Percentiles rank a stretch among this genome's conserved stretches.
Conservation (phyloP, 1,284 basidiomycete species). For the Trametes pubescens region DNA sequence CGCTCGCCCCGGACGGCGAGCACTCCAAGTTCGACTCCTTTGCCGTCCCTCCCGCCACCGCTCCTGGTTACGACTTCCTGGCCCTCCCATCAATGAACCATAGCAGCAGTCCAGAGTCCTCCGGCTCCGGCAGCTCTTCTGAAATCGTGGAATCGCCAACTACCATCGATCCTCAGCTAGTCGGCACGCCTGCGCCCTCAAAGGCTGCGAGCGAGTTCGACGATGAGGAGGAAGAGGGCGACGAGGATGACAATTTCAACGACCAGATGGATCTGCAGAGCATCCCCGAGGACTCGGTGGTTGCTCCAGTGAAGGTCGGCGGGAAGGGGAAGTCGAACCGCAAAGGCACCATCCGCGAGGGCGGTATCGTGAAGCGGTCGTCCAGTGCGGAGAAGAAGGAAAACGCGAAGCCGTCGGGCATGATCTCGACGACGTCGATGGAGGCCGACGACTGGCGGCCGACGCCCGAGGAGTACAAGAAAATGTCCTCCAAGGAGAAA, state of each 20-base stretch:
- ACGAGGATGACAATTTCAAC: slow-evolving; percentile 31
- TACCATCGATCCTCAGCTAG: slow-evolving; percentile 63
- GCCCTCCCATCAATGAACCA: slow-evolving; percentile 34
- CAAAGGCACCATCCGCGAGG: slow-evolving; percentile 75
- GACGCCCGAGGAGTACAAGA: slow-evolving; percentile 93
- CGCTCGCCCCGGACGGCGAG: slow-evolving; percentile 53
- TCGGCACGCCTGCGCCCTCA: slow-evolving; percentile 53
- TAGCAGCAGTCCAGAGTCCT: slow-evolving; percentile 40
- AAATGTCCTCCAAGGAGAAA: slow-evolving; percentile 96
- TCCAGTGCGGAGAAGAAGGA: slow-evolving; percentile 48
- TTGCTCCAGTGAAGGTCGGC: slow-evolving; percentile 59
- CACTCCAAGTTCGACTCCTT: slow-evolving; percentile 47
- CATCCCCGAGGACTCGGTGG: slow-evolving; percentile 30
- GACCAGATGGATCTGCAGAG: slow-evolving; percentile 34
- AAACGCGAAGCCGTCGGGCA: slow-evolving; percentile 45
- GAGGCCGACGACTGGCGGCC: slow-evolving; percentile 83
- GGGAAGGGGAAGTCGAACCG: slow-evolving; percentile 66
- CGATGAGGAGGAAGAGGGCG: slow-evolving; percentile 38
- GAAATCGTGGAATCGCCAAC: slow-evolving; percentile 41
- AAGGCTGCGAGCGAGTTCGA: slow-evolving; percentile 47
- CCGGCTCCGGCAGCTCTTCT: slow-evolving; percentile 31
- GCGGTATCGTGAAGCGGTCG: slow-evolving; percentile 72
- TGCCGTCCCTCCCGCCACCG: slow-evolving; percentile 41
- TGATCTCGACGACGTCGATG: slow-evolving; percentile 51
- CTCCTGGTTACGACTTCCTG: slow-evolving; percentile 51